Evolutionary conservation across 2,329 filamentous ascomycete species (phyloP).

Genomic region (Macrophomina pseudophaseolina): DNA sequence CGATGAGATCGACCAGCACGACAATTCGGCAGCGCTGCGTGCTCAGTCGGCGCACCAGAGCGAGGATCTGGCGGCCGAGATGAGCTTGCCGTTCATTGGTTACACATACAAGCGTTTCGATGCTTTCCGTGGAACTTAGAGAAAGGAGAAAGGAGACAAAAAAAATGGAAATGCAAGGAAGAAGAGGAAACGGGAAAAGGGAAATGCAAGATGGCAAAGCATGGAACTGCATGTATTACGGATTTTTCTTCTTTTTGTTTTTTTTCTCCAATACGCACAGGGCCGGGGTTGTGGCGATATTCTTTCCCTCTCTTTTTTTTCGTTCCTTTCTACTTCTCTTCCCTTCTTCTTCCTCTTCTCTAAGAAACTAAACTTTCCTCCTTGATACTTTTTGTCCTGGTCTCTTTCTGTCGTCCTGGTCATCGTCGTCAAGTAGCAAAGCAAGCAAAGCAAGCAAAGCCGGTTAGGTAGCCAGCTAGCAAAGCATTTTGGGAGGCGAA

Average conservation of each 20-base stretch:
- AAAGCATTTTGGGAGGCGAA: too few species aligned
- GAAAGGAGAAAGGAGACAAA: background rate
- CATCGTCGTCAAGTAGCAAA: too few species aligned
- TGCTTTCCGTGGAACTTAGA: slow-evolving; percentile 57
- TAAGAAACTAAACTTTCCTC: background rate
- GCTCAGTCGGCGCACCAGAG: slow-evolving; percentile 71
- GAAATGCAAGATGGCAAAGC: background rate
- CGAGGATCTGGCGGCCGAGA: slow-evolving; percentile 82
- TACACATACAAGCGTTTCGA: slow-evolving; percentile 98
- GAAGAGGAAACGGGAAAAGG: background rate
- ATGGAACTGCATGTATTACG: slow-evolving; percentile 18
- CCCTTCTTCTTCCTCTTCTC: background rate
- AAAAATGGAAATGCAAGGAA: background rate
- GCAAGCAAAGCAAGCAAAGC: too few species aligned
- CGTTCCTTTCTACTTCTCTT: background rate
- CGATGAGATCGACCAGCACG: slow-evolving; percentile 96
- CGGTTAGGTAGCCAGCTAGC: too few species aligned
- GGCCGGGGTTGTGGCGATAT: background rate
- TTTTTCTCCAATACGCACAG: background rate
- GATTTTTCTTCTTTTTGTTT: background rate
- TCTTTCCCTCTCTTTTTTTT: background rate
- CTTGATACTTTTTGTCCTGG: too few species aligned
- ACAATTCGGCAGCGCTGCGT: slow-evolving; percentile 85
- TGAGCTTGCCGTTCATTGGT: slow-evolving; percentile 94
- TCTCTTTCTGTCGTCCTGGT: background rate